Base-by-base conservation (phyloP, 2,329 filamentous ascomycete species). In the Penicillium concentricum region DNA sequence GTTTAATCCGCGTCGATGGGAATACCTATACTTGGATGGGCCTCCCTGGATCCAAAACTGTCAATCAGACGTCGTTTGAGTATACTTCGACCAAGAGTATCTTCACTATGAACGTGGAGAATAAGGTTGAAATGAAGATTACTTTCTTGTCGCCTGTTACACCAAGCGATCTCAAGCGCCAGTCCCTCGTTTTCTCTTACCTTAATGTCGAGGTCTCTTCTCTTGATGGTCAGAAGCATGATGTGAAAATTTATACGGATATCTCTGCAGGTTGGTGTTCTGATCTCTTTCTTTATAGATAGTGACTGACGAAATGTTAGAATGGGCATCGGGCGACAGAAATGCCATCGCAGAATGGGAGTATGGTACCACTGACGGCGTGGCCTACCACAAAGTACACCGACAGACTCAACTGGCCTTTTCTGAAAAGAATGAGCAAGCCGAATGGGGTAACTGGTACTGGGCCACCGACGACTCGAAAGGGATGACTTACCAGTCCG, bases 21-120 rank as follows among this genome's bases (percentile, higher is more conserved):
- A 72, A 74, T 42, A 67, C 81, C 28, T 87, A 86, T 73, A 85
- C 83, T 57, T 91, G 87, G 87, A 84, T 90, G 83, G 88, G 88
- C 6, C 75, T 74, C 16, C 82, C 77, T 0, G 79, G 79, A 5
- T 66, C 74, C 3, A 74, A 78, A 0, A 71, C 76, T 5, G 70
- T 76, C 8, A 81, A 82, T 20, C 88, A 92, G 70, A 82, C 79
- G 2, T 77, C 82, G 0, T 86, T 85, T 67, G 81, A 85, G 56
- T 91, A 91, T 69, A 91, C 89, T 0, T 87, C 88, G 0, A 91
- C 89, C 5, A 82, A 80, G 67, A 90, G 87, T 65, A 84, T 83
- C 24, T 92, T 91, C 70, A 85, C 81, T 9, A 84, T 90, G 76
- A 79, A 85, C 60, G 85, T 88, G 15, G 85, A 72, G 37, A 80